phyloP scores from a whole-genome alignment of 2,329 filamentous ascomycete species.

The Ophiostoma populinum region DNA sequence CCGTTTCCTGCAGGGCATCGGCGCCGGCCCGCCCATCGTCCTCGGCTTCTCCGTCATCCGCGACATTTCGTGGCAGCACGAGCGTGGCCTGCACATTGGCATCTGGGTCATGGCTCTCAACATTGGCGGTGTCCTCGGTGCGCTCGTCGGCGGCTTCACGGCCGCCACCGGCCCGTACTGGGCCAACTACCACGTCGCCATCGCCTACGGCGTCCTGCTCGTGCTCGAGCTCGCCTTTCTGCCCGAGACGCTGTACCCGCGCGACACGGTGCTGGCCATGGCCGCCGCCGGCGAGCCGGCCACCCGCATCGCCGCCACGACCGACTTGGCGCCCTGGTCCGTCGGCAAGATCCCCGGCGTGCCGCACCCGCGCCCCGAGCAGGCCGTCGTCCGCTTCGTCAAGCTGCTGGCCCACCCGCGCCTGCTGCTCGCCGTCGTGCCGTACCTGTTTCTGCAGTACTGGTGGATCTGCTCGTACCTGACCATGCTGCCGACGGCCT shows the following conservation, averaged over 20 bases:
- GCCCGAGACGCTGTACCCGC: conserved; percentile 38
- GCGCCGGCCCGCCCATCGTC: conserved; percentile 33
- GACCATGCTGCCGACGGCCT: conserved; percentile 34
- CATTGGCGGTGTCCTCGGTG: conserved; percentile 26
- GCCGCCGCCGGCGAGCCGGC: conserved; percentile 11
- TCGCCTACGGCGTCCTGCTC: conserved; percentile 21
- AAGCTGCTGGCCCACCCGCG: conserved; percentile 10
- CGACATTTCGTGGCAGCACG: conserved; percentile 38
- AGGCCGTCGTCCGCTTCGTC: background rate
- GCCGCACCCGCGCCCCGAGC: background rate
- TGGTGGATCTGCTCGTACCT: conserved; percentile 37
- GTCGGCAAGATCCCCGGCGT: background rate
- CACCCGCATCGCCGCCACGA: conserved; percentile 15
- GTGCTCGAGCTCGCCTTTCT: conserved; percentile 30
- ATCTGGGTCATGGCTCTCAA: conserved; percentile 40
- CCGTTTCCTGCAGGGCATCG: conserved; percentile 39
- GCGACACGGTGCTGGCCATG: conserved; percentile 26
- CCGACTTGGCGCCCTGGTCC: background rate
- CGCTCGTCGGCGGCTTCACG: conserved; percentile 30
- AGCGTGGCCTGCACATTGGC: conserved; percentile 36
- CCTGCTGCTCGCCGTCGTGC: conserved; percentile 26
- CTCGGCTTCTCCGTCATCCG: conserved; percentile 37
- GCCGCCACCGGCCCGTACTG: conserved; percentile 15
- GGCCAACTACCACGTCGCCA: conserved; percentile 1
- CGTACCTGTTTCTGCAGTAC: conserved; percentile 37